Evolutionary conservation across 1,139 yeast genomes (phyloP).

Genomic region (Kodamaea plutei): DNA sequence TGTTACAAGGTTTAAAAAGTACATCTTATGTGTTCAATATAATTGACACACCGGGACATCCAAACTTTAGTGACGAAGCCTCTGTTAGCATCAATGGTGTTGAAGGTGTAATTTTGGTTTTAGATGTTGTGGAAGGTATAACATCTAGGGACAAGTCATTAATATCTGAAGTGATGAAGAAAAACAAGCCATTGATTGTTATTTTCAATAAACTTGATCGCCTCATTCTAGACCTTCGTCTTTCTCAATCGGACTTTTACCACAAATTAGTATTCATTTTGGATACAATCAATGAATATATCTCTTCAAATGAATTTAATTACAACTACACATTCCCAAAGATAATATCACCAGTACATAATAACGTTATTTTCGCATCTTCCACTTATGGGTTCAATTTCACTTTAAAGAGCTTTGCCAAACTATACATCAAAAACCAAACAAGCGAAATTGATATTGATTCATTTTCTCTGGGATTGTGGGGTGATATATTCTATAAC

Average conservation of each 20-base stretch:
- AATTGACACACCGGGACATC: constrained; percentile 90
- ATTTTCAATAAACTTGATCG: constrained; percentile 85
- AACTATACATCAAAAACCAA: constrained; percentile 38
- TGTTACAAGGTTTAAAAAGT: constrained; percentile 53
- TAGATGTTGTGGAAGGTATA: constrained; percentile 87
- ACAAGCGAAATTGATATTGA: too few relatives aligned
- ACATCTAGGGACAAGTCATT: constrained; percentile 49
- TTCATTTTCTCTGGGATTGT: constrained; percentile 56
- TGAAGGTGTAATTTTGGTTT: constrained; percentile 65
- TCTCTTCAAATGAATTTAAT: constrained; percentile 29
- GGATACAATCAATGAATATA: constrained; percentile 58
- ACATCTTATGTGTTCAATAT: constrained; percentile 60
- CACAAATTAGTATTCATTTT: constrained; percentile 59
- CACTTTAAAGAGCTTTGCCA: constrained; percentile 61
- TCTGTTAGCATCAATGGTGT: constrained; percentile 52
- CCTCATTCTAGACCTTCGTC: constrained; percentile 65
- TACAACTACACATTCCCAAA: constrained; percentile 23
- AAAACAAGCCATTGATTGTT: constrained; percentile 51
- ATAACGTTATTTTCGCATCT: constrained; percentile 75
- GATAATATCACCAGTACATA: constrained; percentile 56
- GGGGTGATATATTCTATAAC: constrained; percentile 74
- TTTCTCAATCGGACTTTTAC: constrained; percentile 74
- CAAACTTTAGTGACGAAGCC: constrained; percentile 74
- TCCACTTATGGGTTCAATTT: constrained; percentile 60
- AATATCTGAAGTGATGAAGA: constrained; percentile 45